Evolutionary conservation across 1,139 yeast species (phyloP), one percentile per base, ranked within the genome.

Genomic region (Yamadazyma jaroonii): DNA sequence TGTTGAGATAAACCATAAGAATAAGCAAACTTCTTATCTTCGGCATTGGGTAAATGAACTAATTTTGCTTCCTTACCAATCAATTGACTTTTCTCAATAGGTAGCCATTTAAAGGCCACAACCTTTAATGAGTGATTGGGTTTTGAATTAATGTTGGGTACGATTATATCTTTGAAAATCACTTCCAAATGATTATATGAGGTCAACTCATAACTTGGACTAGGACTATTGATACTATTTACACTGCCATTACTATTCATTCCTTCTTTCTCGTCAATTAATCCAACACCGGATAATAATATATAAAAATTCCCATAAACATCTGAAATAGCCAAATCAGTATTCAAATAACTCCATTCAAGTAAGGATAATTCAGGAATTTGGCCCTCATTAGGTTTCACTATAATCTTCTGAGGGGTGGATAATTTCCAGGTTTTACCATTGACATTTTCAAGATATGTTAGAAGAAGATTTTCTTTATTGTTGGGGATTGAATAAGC

Each of bases 381-480:
- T 3, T 23, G 20, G 15, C 20, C 20, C 17, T 49, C 64, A 64
- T 53, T 77, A 52, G 68, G 61, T 34, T 62, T 63, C 21, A 70
- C 55, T 23, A 54, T 49, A 33, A 75, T 57, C 12, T 64, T 61
- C 34, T 70, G 75, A 6, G 81, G 75, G 4, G 71, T 65, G 0
- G 88, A 81, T 41, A 84, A 59, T 47, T 75, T 79, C 92, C 94
- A 84, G 15, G 66, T 53, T 27, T 67, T 65, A 0, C 90, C 92
- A 49, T 81, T 78, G 11, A 73, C 56, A 46, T 85, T 79, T 46
- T 78, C 84, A 37, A 84, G 56, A 54, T 80, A 79, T 2, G 89
- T 77, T 43, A 84, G 61, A 37, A 64, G 61, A 29, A 84, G 55
- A 43, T 61, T 67, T 36, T 61, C 53, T 29, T 54, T 56, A 23